Conservation (phyloP, 257 asterid genomes). For the Forsythia viridissima region DNA sequence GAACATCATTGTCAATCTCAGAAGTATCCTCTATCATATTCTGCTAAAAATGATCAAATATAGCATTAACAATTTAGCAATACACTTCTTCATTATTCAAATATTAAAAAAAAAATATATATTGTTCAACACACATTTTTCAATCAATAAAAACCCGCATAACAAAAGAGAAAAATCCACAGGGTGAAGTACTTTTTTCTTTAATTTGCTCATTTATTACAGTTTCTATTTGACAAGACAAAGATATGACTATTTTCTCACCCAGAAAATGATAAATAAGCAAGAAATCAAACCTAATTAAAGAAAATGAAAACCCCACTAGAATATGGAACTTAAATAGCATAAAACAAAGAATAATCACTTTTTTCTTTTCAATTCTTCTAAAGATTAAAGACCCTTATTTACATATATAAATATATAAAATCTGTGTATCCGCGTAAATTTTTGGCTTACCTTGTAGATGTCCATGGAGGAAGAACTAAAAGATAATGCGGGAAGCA, state of each 20-base stretch:
- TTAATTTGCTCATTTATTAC: neutral
- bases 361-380: neutral
- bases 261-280: neutral
- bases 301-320: neutral
- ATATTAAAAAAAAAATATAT: neutral
- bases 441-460: constrained; percentile 25
- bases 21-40: constrained; percentile 13
- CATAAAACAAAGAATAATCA: neutral
- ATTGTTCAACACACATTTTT: too few relatives aligned
- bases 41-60: constrained; percentile 36
- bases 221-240: neutral
- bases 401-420: neutral
- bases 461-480: constrained; percentile 24
- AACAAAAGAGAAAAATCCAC: too few relatives aligned
- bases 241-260: neutral
- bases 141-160: neutral
- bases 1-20: constrained; percentile 41
- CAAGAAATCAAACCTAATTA: neutral
- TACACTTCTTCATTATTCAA: constrained; percentile 10
- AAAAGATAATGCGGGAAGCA: neutral
- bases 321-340: constrained; percentile 9
- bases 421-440: neutral
- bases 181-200: too few relatives aligned
- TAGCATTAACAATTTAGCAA: constrained; percentile 6
- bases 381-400: constrained; percentile 1